Base-by-base conservation (phyloP, 371 early-diverging fungal species). In the Lichtheimia corymbifera region DNA sequence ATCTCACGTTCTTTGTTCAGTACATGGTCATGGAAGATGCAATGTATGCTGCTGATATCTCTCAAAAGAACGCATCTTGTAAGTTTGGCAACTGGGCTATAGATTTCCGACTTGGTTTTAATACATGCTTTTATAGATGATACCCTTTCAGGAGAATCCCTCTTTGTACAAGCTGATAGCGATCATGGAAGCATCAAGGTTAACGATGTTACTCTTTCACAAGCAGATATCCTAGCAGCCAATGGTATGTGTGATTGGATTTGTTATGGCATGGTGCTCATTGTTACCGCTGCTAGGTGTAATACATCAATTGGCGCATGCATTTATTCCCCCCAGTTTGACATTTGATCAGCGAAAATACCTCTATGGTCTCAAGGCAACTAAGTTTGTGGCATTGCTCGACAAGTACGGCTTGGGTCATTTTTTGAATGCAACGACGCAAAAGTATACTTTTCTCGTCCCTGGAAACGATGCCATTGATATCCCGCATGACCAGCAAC, bases 381-480 rank as follows among this genome's bases (percentile, higher is more conserved):
- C 83, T 9, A 62, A 67, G 24, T 83, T 84, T 61, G 82, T 76
- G 13, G 62, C 74, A 0, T 54, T 66, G 4, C 41, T 83, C 40
- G 78, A 83, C 35, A 62, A 71, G 4, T 62, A 80, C 30, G 68
- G 73, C 0, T 28, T 78, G 30, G 66, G 60, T 2, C 62, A 69
- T 30, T 83, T 72, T 25, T 52, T 86, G 17, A 53, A 59, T 12
- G 60, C 64, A 9, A 59, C 53, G 0, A 20, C 17, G 14, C 18
- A 18, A n/a, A 47, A 47, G 22, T 71, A 68, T 55, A 83, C 84
- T 11, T 73, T 81, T 17, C 59, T 84, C 27, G 77, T 77, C 1
- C 83, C 84, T 15, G 67, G 64, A 6, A 70, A 73, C 56, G 67
- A 61, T 0, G 59, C 74, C 17, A 60, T 67, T 14, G 49, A 58